These are phyloP conservation scores for Nothophoma quercina DNA, from an alignment of 2,329 filamentous ascomycete species.

Conservation along the genomic window DNA sequence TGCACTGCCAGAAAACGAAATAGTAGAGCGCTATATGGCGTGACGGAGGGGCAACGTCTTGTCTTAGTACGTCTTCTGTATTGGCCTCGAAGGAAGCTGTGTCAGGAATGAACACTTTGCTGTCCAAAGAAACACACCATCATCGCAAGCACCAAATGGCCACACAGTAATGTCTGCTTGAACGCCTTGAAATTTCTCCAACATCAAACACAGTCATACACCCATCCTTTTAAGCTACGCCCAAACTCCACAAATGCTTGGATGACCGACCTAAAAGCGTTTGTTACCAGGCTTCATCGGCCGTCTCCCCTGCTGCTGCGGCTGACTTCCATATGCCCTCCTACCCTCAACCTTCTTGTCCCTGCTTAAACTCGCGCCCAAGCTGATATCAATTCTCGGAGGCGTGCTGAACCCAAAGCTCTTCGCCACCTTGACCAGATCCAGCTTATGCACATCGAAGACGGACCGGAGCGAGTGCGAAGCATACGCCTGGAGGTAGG, in stretches of 20 bases:
- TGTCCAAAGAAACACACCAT: no score
- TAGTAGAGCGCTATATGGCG: no score
- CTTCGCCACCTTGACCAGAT: conserved; percentile 84
- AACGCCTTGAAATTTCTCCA: no score
- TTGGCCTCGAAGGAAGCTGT: no score
- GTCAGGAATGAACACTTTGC: no score
- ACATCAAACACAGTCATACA: no score
- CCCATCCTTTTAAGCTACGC: conserved; percentile 3
- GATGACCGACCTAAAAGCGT: conserved; percentile 31
- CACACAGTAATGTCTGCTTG: no score
- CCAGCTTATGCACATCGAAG: conserved; percentile 83
- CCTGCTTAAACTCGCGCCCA: conserved; percentile 78
- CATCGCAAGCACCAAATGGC: no score
- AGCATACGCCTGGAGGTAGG: conserved; percentile 94
- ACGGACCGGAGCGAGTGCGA: conserved; percentile 83
- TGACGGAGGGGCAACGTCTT: no score
- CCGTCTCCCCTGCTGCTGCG: conserved; percentile 65
- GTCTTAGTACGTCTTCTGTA: no score
- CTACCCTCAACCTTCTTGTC: conserved; percentile 72
- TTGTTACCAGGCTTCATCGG: conserved; percentile 60
- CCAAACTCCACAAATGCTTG: conserved; percentile 28
- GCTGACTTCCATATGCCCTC: conserved; percentile 80
- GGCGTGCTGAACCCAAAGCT: conserved; percentile 81
- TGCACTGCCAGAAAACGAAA: no score
- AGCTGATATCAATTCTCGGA: conserved; percentile 78